Conservation (phyloP, 164 flowering plant species). For the Pachysandra terminalis region DNA sequence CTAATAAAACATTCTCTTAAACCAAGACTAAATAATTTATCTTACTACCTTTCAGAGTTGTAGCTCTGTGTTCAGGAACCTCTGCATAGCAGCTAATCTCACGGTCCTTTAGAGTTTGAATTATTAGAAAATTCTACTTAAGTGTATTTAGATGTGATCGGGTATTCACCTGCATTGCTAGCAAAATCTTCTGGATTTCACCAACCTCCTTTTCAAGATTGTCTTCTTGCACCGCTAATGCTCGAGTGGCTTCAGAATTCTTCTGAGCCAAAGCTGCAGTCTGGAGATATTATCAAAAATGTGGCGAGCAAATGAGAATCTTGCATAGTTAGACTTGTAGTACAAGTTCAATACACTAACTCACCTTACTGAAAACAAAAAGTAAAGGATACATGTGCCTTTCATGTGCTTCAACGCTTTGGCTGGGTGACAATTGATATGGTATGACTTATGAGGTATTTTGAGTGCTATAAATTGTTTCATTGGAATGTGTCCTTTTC, state of each 20-base stretch:
- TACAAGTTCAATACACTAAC: background rate
- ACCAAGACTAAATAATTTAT: background rate
- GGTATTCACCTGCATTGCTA: slow-evolving; percentile 86
- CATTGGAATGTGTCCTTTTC: no score
- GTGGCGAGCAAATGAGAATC: background rate
- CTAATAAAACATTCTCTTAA: background rate
- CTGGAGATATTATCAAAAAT: slow-evolving; percentile 38
- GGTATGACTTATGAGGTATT: no score
- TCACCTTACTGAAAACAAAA: background rate
- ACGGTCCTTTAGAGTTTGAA: background rate
- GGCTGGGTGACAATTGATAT: no score
- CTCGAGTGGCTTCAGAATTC: slow-evolving; percentile 90
- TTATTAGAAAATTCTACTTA: background rate
- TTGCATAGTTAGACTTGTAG: background rate
- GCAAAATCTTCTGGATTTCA: slow-evolving; percentile 86
- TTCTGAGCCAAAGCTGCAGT: slow-evolving; percentile 85
- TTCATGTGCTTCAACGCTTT: background rate
- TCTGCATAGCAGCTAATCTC: background rate
- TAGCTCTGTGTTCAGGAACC: background rate
- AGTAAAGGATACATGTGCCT: background rate
- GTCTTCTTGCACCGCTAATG: slow-evolving; percentile 71
- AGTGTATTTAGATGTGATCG: background rate
- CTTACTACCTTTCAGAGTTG: background rate
- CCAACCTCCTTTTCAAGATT: slow-evolving; percentile 86
- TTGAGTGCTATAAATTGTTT: background rate